Percentiles rank a stretch among this genome's conserved stretches.
Conservation (phyloP, 2,329 filamentous ascomycete genomes). For the Fusarium sp. region DNA sequence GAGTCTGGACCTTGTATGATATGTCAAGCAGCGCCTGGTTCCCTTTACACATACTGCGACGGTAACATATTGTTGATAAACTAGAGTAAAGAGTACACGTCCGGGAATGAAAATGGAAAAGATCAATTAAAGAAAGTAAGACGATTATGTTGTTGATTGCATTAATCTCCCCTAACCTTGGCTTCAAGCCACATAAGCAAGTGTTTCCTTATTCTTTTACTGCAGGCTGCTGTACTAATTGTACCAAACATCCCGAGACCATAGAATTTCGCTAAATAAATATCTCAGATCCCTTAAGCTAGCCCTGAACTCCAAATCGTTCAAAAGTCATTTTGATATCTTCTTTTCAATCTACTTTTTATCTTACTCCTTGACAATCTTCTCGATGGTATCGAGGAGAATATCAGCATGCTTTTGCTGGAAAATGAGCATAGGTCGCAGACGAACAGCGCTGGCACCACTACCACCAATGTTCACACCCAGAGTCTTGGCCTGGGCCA, state of each 20-base stretch:
- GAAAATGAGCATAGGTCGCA: conserved; percentile 93
- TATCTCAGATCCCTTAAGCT: conserved; percentile 12
- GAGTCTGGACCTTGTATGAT: background rate
- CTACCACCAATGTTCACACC: conserved; percentile 91
- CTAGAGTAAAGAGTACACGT: background rate
- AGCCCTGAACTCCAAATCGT: conserved; percentile 28
- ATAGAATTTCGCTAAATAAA: conserved; percentile 19
- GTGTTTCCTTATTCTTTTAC: background rate
- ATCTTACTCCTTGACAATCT: conserved; percentile 68
- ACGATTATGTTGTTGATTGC: conserved; percentile 17
- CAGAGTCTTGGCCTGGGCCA: conserved; percentile 81
- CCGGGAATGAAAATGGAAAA: background rate
- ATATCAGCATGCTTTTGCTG: conserved; percentile 92
- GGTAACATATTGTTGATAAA: background rate
- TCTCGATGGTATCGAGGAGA: conserved; percentile 82
- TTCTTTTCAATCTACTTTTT: background rate
- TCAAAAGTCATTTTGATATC: conserved; percentile 9
- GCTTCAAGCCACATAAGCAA: background rate
- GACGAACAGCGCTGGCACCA: conserved; percentile 79
- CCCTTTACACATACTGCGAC: too few species aligned
- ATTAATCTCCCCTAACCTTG: conserved; percentile 15
- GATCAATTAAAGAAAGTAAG: background rate
- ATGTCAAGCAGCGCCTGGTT: too few species aligned
- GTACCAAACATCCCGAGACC: conserved; percentile 11
- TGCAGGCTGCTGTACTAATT: background rate